Percentiles rank a stretch among this genome's conserved stretches.
phyloP scores from a whole-genome alignment of 768 basidiomycete species.

The Fomitopsis pulvina region DNA sequence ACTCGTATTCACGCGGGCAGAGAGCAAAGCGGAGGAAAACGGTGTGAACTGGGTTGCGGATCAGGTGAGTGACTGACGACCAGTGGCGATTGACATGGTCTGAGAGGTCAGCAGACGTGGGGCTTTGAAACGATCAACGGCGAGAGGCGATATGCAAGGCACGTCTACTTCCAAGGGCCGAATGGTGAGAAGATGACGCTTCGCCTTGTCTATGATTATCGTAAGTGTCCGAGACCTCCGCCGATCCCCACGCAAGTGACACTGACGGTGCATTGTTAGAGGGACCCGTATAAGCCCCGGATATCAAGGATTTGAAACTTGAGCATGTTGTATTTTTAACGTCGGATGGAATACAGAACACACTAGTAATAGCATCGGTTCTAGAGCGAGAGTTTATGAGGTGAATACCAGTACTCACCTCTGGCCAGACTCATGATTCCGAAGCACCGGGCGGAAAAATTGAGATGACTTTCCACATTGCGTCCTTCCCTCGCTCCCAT shows the following conservation, averaged over 20 bases:
- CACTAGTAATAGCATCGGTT: background rate
- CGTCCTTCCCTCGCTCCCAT: slow-evolving; percentile 83
- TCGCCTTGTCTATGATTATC: slow-evolving; percentile 60
- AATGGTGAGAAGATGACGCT: slow-evolving; percentile 48
- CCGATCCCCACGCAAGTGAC: background rate
- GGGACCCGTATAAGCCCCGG: slow-evolving; percentile 7
- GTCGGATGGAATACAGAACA: background rate
- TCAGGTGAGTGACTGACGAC: slow-evolving; percentile 38
- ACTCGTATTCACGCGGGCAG: slow-evolving; percentile 30
- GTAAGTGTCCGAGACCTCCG: slow-evolving; percentile 38
- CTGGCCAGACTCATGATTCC: background rate
- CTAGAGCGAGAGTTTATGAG: background rate
- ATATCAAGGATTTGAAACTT: background rate
- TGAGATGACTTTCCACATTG: slow-evolving; percentile 70
- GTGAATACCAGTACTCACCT: background rate
- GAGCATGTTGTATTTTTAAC: background rate
- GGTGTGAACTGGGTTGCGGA: slow-evolving; percentile 52
- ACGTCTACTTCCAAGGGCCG: slow-evolving; percentile 58
- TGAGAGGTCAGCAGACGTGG: slow-evolving; percentile 37
- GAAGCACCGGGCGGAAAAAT: slow-evolving; percentile 47
- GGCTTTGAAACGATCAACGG: slow-evolving; percentile 55
- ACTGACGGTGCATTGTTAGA: slow-evolving; percentile 6
- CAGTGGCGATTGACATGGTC: slow-evolving; percentile 10
- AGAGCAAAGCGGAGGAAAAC: slow-evolving; percentile 62
- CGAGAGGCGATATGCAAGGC: slow-evolving; percentile 54